Evolutionary conservation across 805 yeast genomes (phyloP), one percentile per base, ranked within the genome.

Genomic region (Teunomyces panamensis): DNA sequence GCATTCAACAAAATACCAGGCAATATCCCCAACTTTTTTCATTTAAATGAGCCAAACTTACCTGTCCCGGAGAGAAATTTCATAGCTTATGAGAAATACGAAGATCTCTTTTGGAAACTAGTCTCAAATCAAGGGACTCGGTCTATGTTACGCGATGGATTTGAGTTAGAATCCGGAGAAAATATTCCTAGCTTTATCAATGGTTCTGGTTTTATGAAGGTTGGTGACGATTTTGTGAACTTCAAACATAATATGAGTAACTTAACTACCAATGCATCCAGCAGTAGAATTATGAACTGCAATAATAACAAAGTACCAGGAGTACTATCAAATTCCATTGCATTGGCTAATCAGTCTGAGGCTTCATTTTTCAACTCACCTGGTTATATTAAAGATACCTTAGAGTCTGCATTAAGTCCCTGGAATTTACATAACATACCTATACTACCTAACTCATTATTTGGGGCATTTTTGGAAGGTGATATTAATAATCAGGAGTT

Each of bases 361-460:
- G 50, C 45, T 1, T 50, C 50, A 2, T 56, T 53, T 17, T 61
- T 54, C 47, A 62, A 62, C 39, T 55, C 59, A 32, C 46, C 42
- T 8, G 59, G 53, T 6, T 59, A 59, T 35, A 56, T 59, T 14
- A 45, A 55, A 8, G 54, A 54, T 17, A 47, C 51, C 20, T 43
- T 57, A n/a, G 52, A 57, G 36, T 44, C 62, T 5, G 49, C 68
- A 2, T 56, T 69, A 42, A 61, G 68, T 46, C 79, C 81, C 0
- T 85, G 88, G 86, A 82, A 83, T 52, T 59, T 84, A 42, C 74
- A 78, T 48, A 81, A 82, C 56, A 28, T 84, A 2, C 78, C 87
- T 2, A 54, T 75, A 5, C 60, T 69, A 32, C 77, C 79, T 2
- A 64, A 75, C 24, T 79, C 86, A 0, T 46, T 84, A 8, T 58